These are phyloP conservation scores for Penicillium salamii DNA, from an alignment of 495 filamentous ascomycete genomes.

Conservation along the genomic window DNA sequence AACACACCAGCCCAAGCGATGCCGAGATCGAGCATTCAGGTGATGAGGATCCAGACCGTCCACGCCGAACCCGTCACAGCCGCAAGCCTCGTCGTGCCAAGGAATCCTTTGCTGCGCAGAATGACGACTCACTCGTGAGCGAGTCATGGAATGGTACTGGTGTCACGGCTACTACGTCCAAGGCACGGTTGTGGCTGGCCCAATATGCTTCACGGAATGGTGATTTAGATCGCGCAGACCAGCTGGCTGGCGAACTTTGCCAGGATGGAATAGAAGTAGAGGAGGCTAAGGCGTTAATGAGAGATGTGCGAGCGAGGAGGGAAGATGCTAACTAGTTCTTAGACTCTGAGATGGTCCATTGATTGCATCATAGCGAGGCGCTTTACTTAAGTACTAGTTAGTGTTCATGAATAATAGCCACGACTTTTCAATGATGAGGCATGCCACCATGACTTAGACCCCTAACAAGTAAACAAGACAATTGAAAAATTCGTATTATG, in stretches of 20 bases:
- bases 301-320: constrained; percentile 80
- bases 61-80: constrained; percentile 13
- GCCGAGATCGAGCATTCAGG: constrained; percentile 45
- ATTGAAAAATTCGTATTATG: no score
- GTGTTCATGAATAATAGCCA: neutral
- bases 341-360: constrained; percentile 2
- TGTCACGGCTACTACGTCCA: constrained; percentile 83
- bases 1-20: constrained; percentile 21
- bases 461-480: no score
- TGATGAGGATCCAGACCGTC: constrained; percentile 23
- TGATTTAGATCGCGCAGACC: constrained; percentile 71
- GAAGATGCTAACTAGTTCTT: constrained; percentile 42
- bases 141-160: constrained; percentile 59
- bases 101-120: constrained; percentile 43
- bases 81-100: constrained; percentile 22
- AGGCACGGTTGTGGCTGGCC: constrained; percentile 92
- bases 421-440: no score
- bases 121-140: constrained; percentile 46
- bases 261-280: constrained; percentile 97
- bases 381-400: constrained; percentile 3
- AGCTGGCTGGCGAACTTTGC: constrained; percentile 84
- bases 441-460: no score
- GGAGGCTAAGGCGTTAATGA: constrained; percentile 92
- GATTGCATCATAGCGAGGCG: constrained; percentile 15
- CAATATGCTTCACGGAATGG: constrained; percentile 71